Base-by-base conservation (phyloP, 257 asterid species). In the Nyctanthes arbortristis region DNA sequence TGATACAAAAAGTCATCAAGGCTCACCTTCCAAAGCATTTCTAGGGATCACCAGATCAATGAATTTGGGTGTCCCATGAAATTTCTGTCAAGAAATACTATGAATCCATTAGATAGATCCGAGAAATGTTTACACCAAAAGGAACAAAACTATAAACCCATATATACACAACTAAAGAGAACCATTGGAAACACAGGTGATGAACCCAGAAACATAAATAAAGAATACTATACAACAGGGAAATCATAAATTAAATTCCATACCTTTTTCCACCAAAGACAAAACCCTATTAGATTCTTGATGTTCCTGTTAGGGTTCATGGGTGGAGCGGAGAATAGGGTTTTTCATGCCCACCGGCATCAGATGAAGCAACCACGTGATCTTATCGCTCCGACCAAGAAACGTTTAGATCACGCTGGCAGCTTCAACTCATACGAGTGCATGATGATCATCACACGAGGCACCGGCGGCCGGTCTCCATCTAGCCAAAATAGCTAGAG, bases 301-400 rank as follows among this genome's bases (percentile, higher is more conserved):
- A n/a, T n/a, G n/a, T n/a, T n/a, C n/a, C n/a, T n/a, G 36, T 28
- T 10, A 31, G 9, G 12, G 5, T 29, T 36, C 22, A 32, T 22
- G 39, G 31, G 5, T 12, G 57, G 25, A 52, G 8, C 16, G 5
- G 5, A 58, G 37, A 28, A 28, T 63, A 77, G 81, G 57, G 74
- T 59, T 64, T 58, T 35, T 66, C 72, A 70, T 72, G 78, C 32
- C 32, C 45, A 72, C 71, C 63, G 22, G 34, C 69, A 77, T 61
- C 77, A 63, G 80, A 70, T 77, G 81, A 71, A 77, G 74, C 77
- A 40, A 67, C 81, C 81, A 77, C 66, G 68, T 77, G 81, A 77
- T 77, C 81, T 67, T 57, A 71, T 77, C 80, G 59, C 47, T 75
- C 65, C 80, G 5, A 58, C 30, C 58, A 61, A 71, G 79, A 64